These are phyloP conservation scores for Colletotrichum gigasporum DNA, from an alignment of 2,329 filamentous ascomycete genomes.

Conservation along the genomic window DNA sequence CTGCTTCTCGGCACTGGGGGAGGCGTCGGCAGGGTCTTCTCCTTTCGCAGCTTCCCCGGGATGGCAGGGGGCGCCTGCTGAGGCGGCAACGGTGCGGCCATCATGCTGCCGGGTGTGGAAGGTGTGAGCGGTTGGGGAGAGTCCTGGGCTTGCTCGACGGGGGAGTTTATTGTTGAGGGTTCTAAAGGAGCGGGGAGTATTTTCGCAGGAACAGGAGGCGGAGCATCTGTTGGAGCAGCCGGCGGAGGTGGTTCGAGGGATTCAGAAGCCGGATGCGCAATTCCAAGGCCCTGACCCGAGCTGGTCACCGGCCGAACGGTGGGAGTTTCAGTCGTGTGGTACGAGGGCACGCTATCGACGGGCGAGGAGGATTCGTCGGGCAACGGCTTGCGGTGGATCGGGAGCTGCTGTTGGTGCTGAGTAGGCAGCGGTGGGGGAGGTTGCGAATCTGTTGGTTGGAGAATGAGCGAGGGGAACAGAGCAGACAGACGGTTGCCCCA, in stretches of 20 bases:
- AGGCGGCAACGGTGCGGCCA: constrained; percentile 19
- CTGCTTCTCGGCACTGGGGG: not conserved
- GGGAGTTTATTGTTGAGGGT: not conserved
- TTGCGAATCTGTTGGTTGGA: constrained; percentile 41
- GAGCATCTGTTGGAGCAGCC: constrained; percentile 25
- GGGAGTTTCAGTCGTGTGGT: constrained; percentile 13
- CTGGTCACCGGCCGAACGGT: constrained; percentile 19
- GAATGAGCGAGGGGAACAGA: constrained; percentile 49
- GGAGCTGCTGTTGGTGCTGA: constrained; percentile 30
- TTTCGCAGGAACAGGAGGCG: constrained; percentile 23
- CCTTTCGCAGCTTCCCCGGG: constrained; percentile 28
- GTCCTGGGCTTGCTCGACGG: constrained; percentile 1
- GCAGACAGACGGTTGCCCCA: constrained; percentile 49
- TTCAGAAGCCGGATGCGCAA: constrained; percentile 1
- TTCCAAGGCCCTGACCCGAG: constrained; percentile 16
- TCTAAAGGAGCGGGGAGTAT: constrained; percentile 1
- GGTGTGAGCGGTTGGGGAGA: constrained; percentile 19
- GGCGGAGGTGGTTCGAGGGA: constrained; percentile 13
- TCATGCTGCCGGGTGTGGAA: constrained; percentile 6
- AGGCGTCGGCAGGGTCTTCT: constrained; percentile 14
- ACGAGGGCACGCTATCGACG: constrained; percentile 25
- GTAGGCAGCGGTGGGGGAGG: constrained; percentile 25
- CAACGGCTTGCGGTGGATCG: constrained; percentile 36
- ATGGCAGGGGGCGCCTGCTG: constrained; percentile 22
- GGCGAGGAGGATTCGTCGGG: constrained; percentile 23